A percentile compares a stretch with the other conserved stretches of the same genome.
Evolutionary conservation across 2,329 filamentous ascomycete species (phyloP).

Genomic region (Dactylellina leptospora): DNA sequence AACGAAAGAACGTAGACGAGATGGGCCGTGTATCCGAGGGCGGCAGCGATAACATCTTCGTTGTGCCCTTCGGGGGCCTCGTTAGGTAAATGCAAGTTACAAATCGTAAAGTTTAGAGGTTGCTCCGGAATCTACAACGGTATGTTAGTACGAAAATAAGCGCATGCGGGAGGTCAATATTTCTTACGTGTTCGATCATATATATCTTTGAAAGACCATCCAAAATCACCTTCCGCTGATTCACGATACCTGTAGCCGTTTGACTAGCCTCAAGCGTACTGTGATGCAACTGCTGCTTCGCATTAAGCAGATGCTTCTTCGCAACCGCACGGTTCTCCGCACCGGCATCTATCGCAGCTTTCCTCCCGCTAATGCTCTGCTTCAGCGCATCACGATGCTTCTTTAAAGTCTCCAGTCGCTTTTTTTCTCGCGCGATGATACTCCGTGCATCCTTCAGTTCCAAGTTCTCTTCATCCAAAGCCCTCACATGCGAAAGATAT

Average conservation of each 20-base stretch:
- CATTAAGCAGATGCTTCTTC: conserved; percentile 70
- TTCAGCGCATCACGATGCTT: conserved; percentile 74
- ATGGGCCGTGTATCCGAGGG: conserved; percentile 80
- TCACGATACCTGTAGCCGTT: conserved; percentile 74
- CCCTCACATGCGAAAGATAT: conserved; percentile 26
- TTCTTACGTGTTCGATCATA: conserved; percentile 72
- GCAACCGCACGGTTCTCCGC: conserved; percentile 69
- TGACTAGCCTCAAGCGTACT: conserved; percentile 67
- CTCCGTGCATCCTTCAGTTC: conserved; percentile 62
- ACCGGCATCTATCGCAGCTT: conserved; percentile 73
- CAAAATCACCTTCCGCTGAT: conserved; percentile 88
- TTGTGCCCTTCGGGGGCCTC: conserved; percentile 76
- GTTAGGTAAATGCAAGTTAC: conserved; percentile 80
- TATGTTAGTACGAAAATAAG: conserved; percentile 1
- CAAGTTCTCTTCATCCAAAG: conserved; percentile 39
- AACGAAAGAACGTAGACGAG: conserved; percentile 79
- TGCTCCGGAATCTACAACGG: conserved; percentile 63
- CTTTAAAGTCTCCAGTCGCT: conserved; percentile 70
- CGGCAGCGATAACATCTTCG: conserved; percentile 79
- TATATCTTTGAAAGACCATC: conserved; percentile 82
- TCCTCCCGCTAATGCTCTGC: conserved; percentile 72
- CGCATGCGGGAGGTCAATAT: background rate
- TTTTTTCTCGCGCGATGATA: conserved; percentile 71
- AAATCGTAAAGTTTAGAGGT: conserved; percentile 83
- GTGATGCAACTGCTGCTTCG: conserved; percentile 68